A percentile compares a stretch with the other conserved stretches of the same genome.
Evolutionary conservation across 2,329 filamentous ascomycete species (phyloP).

Genomic region (Colletotrichum acutatum): DNA sequence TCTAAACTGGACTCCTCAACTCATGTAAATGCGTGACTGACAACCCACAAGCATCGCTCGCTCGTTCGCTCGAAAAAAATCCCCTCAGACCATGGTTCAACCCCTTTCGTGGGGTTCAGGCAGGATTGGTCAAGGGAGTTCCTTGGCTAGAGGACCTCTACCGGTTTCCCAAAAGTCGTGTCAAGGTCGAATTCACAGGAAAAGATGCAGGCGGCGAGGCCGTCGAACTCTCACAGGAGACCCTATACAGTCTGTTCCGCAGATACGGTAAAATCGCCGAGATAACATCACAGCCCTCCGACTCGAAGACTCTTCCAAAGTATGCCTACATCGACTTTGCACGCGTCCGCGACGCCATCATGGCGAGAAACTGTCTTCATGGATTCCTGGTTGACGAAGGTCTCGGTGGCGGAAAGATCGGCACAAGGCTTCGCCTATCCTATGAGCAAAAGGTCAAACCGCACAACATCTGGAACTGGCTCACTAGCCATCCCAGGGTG

Average conservation of each 20-base stretch:
- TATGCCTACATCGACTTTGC: slow-evolving; percentile 85
- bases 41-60: slow-evolving; percentile 58
- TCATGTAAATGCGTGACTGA: not conserved
- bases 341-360: slow-evolving; percentile 78
- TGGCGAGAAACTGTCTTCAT: slow-evolving; percentile 93
- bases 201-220: slow-evolving; percentile 75
- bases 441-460: slow-evolving; percentile 84
- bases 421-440: slow-evolving; percentile 82
- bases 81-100: slow-evolving; percentile 92
- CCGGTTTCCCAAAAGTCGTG: slow-evolving; percentile 78
- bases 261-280: slow-evolving; percentile 91
- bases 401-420: slow-evolving; percentile 77
- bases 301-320: slow-evolving; percentile 85
- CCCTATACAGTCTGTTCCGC: slow-evolving; percentile 86
- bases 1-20: not conserved
- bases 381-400: slow-evolving; percentile 78
- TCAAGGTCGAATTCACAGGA: slow-evolving; percentile 88
- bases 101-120: slow-evolving; percentile 77
- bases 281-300: slow-evolving; percentile 82
- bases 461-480: slow-evolving; percentile 87
- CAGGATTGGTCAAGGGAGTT: slow-evolving; percentile 80
- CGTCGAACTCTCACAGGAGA: slow-evolving; percentile 86
- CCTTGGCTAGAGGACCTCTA: slow-evolving; percentile 97
- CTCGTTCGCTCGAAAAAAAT: slow-evolving; percentile 70
- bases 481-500: slow-evolving; percentile 86